phyloP scores from a whole-genome alignment of 345 rosid species.

The Kernera saxatilis region DNA sequence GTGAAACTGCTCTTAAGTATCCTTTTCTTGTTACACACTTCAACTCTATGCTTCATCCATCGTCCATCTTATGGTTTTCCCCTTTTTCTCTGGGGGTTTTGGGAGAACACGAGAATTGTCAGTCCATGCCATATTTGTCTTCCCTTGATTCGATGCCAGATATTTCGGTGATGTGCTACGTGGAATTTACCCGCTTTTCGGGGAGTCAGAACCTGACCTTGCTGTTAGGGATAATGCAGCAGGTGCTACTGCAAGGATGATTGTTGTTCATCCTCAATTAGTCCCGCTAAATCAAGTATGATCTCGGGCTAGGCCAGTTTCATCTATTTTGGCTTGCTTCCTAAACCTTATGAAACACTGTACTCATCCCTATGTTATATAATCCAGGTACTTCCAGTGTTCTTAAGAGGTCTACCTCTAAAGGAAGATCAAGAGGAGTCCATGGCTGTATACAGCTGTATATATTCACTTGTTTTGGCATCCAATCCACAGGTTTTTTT shows the following conservation, averaged over 20 bases:
- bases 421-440: slow-evolving; percentile 97
- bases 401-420: slow-evolving; percentile 83
- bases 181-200: slow-evolving; percentile 74
- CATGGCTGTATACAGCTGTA: slow-evolving; percentile 75
- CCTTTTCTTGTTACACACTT: slow-evolving; percentile 35
- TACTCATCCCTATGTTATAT: slow-evolving; percentile 5
- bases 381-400: slow-evolving; percentile 83
- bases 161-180: slow-evolving; percentile 72
- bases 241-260: slow-evolving; percentile 99
- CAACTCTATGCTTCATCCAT: background rate
- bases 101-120: background rate
- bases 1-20: slow-evolving; percentile 81
- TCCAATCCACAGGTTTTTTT: slow-evolving; percentile 74
- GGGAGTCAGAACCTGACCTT: slow-evolving; percentile 89
- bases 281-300: slow-evolving; percentile 87
- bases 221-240: slow-evolving; percentile 98
- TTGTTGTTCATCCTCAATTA: slow-evolving; percentile 77
- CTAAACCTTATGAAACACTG: background rate
- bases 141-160: slow-evolving; percentile 50
- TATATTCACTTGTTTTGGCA: slow-evolving; percentile 68
- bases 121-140: slow-evolving; percentile 13
- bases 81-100: background rate
- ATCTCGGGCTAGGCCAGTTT: slow-evolving; percentile 3
- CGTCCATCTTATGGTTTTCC: background rate
- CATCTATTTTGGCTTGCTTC: background rate